Base-by-base conservation (phyloP, 805 yeast species). In the Yarrowia keelungensis region DNA sequence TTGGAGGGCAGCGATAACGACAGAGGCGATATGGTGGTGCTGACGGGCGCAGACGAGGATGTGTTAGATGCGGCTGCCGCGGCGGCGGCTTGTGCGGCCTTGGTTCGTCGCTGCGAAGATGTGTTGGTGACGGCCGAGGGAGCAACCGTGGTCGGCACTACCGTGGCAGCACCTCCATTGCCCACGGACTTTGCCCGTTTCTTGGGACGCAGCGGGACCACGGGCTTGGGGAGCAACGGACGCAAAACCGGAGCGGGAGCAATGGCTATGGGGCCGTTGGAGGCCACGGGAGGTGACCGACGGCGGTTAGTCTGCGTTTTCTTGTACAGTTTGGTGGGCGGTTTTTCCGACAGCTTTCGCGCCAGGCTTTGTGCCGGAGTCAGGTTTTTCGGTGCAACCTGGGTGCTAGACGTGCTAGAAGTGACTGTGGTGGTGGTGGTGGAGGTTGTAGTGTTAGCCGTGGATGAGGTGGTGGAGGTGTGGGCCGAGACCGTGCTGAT, bases 331-430 rank as follows among this genome's bases (percentile, higher is more conserved):
- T 47, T 47, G 22, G 67, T 49, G 14, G 67, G 67, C 56, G 67
- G 67, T 26, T 62, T 62, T 47, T 46, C 56, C 35, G 67, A 47
- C 56, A 62, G 56, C 14, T 62, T 62, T 19, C 56, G 56, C 14
- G 67, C 67, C 56, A 62, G 56, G 14, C 45, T 35, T 38, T 62
- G 67, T 19, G 67, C 67, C 22, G 67, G 67, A 36, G 67, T 62
- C 2, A 49, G 67, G 10, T n/a, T 8, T 22, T 39, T 22, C 32
- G 32, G 32, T 26, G 32, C 32, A 26, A 26, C 32, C 32, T 26
- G 32, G 32, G 32, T 26, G 56, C 15, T n/a, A 7, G 53, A 35
- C 19, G 46, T 41, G 62, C 1, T 38, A 7, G 47, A 12, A 22
- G 49, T 15, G 12, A 9, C 9, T 14, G 65, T 26, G 8, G 35